A percentile compares a stretch with the other conserved stretches of the same genome.
Evolutionary conservation across 2,329 filamentous ascomycete species (phyloP).

Genomic region (Mycosphaerella arachidis): DNA sequence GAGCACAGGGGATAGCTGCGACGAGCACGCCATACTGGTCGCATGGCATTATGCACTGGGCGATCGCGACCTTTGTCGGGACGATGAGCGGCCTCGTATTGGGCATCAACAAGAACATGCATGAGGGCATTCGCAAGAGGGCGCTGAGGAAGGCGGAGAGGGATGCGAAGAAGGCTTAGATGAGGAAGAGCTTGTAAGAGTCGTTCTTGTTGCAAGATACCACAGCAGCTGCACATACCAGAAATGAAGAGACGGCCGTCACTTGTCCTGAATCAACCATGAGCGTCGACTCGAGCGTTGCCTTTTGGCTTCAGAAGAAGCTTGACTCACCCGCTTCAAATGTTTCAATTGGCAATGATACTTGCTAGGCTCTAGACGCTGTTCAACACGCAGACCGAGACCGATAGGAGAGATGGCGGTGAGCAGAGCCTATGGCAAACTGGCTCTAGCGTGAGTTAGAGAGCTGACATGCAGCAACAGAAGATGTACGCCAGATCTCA

Average conservation of each 20-base stretch:
- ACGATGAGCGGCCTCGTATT: slow-evolving; percentile 55
- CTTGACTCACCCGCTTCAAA: no score
- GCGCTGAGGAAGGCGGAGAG: slow-evolving; percentile 80
- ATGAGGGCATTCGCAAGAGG: slow-evolving; percentile 74
- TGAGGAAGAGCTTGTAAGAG: not conserved
- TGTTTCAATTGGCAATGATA: no score
- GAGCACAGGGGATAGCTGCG: slow-evolving; percentile 72
- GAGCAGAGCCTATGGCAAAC: no score
- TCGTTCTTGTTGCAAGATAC: no score
- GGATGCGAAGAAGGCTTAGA: slow-evolving; percentile 64
- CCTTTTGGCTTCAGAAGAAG: not conserved
- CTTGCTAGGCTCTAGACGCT: no score
- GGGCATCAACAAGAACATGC: slow-evolving; percentile 64
- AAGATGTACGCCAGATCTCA: no score
- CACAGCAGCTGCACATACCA: not conserved
- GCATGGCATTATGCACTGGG: slow-evolving; percentile 84
- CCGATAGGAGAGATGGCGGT: no score
- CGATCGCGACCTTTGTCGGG: slow-evolving; percentile 59
- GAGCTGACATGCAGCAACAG: no score
- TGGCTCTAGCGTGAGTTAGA: no score
- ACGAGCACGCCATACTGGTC: slow-evolving; percentile 92
- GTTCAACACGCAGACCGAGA: no score
- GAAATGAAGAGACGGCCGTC: not conserved
- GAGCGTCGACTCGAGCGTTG: not conserved
- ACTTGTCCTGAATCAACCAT: not conserved